Evolutionary conservation across 345 rosid species (phyloP).

Genomic region (Murraya paniculata): DNA sequence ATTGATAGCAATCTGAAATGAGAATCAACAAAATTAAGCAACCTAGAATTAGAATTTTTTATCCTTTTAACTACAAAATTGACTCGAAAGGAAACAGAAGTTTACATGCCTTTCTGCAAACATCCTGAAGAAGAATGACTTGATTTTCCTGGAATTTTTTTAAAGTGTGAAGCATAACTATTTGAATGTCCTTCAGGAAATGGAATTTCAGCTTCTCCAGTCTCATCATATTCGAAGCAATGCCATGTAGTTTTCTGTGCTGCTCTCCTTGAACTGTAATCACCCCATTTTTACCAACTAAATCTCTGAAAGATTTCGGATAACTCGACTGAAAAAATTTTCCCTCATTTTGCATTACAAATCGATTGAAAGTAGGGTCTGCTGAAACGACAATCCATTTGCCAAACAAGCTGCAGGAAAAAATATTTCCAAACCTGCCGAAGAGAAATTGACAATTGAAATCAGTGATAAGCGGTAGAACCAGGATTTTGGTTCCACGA

Average conservation of each 20-base stretch:
- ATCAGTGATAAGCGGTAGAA: too few species aligned
- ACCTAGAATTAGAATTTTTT: not conserved
- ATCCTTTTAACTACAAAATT: not conserved
- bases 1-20: slow-evolving; percentile 67
- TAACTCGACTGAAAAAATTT: slow-evolving; percentile 77
- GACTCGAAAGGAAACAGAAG: not conserved
- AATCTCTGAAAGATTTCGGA: slow-evolving; percentile 79
- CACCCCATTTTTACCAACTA: slow-evolving; percentile 83
- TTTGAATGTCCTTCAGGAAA: slow-evolving; percentile 62
- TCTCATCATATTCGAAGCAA: slow-evolving; percentile 81
- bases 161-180: slow-evolving; percentile 49
- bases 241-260: slow-evolving; percentile 70
- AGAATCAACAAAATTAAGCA: not conserved
- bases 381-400: slow-evolving; percentile 73
- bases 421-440: slow-evolving; percentile 68
- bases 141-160: slow-evolving; percentile 40
- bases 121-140: slow-evolving; percentile 66
- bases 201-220: slow-evolving; percentile 64
- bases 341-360: slow-evolving; percentile 80
- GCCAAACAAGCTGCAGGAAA: slow-evolving; percentile 75
- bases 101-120: slow-evolving; percentile 73
- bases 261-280: slow-evolving; percentile 79
- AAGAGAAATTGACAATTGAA: not conserved
- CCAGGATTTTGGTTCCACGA: not conserved
- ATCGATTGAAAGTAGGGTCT: slow-evolving; percentile 65